Base-by-base conservation (phyloP, 1,284 basidiomycete genomes). In the Tylopilus sp. region DNA sequence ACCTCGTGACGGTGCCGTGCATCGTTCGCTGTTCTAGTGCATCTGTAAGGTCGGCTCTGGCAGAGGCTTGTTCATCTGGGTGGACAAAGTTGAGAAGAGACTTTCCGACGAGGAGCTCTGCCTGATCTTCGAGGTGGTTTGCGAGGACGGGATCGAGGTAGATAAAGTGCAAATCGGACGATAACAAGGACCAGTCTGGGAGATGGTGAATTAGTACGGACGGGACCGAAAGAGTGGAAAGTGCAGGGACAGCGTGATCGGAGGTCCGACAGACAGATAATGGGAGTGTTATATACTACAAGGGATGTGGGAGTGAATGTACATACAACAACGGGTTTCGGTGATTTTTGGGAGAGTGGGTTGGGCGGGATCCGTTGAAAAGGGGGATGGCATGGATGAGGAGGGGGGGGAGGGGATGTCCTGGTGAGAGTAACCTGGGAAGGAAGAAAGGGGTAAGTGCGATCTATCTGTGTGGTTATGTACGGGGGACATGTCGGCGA, bases 1-100 rank as follows among this genome's bases (percentile, higher is more conserved):
- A 91, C 86, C 92, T 84, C 41, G 93, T 96, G 45, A 97, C 91
- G 54, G 86, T 94, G 45, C 94, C 94, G 68, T 96, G 91, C 49
- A 95, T 74, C 12, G 89, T 92, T 59, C 85, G 81, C 58, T 79
- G 82, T 51, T 87, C 78, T 51, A 96, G 78, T 7, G 94, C 92
- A 53, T 80, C 81, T 40, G 80, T 77, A 38, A 97, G 76, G 71
- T 96, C 92, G 33, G 77, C 72, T 57, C 82, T 77, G 2, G 91
- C 91, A 51, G 86, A 86, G 2, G 81, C 76, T 51, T 86, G 81
- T 63, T 97, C 95, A 49, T 90, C 89, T 21, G 92, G 92, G 63
- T 97, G 93, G 36, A 97, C 89, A 64, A 92, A 95, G 49, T 84
- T 78, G 53, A 97, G 77, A 35, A 97, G 77, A 18, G 84, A 82